Evolutionary conservation across 2,329 filamentous ascomycete genomes (phyloP).

Genomic region (Aspergillus pseudotamarii): DNA sequence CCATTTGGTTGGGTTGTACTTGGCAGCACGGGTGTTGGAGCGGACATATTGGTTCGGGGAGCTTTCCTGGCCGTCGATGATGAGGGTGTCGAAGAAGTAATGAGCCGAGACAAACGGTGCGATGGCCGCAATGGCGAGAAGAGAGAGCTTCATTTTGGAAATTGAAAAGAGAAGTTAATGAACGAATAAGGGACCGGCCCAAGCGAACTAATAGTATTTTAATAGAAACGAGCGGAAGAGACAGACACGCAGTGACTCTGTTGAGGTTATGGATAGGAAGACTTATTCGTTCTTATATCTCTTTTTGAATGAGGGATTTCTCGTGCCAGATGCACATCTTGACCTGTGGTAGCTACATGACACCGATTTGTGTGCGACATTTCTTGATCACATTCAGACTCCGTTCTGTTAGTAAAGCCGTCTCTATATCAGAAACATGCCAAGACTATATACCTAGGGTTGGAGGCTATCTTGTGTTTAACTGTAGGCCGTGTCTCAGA

Average conservation of each 20-base stretch:
- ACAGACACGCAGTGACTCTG: background rate
- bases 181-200: background rate
- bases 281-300: background rate
- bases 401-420: background rate
- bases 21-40: conserved; percentile 10
- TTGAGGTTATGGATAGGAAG: background rate
- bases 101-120: conserved; percentile 6
- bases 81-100: conserved; percentile 17
- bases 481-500: background rate
- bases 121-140: background rate
- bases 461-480: background rate
- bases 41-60: conserved; percentile 13
- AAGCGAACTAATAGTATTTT: background rate
- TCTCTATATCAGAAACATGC: conserved; percentile 1
- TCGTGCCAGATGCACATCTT: background rate
- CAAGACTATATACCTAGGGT: background rate
- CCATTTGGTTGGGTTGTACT: conserved; percentile 20
- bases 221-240: background rate
- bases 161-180: background rate
- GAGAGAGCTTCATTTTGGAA: background rate
- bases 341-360: background rate
- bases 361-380: background rate
- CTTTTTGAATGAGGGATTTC: background rate
- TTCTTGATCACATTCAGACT: background rate
- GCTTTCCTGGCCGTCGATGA: conserved; percentile 16